Base-by-base conservation (phyloP, 1,284 basidiomycete species). In the Hemileia vastatrix region DNA sequence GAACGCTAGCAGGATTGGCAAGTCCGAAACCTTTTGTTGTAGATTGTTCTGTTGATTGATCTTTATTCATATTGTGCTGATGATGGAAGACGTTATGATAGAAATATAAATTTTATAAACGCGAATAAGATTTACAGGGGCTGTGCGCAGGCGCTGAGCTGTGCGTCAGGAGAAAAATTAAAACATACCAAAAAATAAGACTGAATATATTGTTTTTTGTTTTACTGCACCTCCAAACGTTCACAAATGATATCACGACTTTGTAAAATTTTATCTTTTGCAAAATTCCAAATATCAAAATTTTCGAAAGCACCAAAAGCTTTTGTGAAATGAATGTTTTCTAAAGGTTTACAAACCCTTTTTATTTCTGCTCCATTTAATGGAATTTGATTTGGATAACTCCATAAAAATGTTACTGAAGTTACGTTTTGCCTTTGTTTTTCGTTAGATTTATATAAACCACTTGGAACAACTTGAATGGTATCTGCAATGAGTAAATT, bases 341-440 rank as follows among this genome's bases (percentile, higher is more conserved):
- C 66, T 13, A 67, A 58, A 8, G 66, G 66, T 18, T 31, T 6
- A 47, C 66, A 67, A 1, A 67, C 66, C 11, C 44, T 18, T 40
- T 15, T 36, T 6, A 67, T 52, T 44, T 67, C 66, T 13, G 18
- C 32, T 1, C 52, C 64, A 36, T 55, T 68, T 3, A 67, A 52
- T 24, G 66, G 66, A 45, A 67, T 67, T 54, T 66, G 63, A 59
- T 67, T 68, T 19, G 66, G 66, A 50, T 68, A 67, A 55, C 66
- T 67, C 66, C 66, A 67, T 13, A 67, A 18, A 32, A 67, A 67
- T 4, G 49, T 21, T 8, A 67, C 65, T 3, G 67, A 63, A n/a
- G 36, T 19, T 9, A 67, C 64, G 6, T 59, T 58, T 43, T 36
- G 51, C 45, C 66, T 18, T 44, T 67, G 66, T 31, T 27, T 27